Conservation (phyloP, 2,329 filamentous ascomycete species). For the Penicillium sp. region DNA sequence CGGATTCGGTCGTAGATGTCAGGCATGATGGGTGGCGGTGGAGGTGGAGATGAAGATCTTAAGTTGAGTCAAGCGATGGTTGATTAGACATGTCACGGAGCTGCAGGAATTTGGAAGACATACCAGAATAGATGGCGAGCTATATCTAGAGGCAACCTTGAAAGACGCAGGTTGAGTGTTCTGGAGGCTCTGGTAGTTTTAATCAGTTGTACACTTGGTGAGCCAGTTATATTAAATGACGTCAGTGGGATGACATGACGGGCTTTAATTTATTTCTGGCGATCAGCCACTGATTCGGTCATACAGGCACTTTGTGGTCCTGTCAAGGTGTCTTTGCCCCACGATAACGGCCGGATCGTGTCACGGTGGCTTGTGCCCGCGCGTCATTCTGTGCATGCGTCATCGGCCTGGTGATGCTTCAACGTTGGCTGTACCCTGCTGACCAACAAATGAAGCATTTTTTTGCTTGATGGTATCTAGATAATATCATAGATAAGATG, state of each 20-base stretch:
- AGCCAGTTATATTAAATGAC: constrained; percentile 12
- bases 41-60: neutral
- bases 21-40: constrained; percentile 26
- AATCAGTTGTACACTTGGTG: neutral
- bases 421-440: neutral
- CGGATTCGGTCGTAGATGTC: constrained; percentile 40
- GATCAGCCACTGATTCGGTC: constrained; percentile 4
- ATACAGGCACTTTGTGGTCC: neutral
- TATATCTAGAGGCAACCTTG: neutral
- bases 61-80: neutral
- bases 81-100: neutral
- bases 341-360: constrained; percentile 6
- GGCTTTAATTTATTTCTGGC: constrained; percentile 4
- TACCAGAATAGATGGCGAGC: neutral
- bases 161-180: neutral
- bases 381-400: constrained; percentile 14
- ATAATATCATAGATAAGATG: neutral
- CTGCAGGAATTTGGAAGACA: neutral
- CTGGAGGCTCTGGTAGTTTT: constrained; percentile 4
- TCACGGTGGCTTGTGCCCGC: constrained; percentile 21
- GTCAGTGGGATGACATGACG: constrained; percentile 20
- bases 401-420: neutral
- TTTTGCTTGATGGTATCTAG: neutral
- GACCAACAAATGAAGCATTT: neutral
- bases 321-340: constrained; percentile 22